Evolutionary conservation across 2,329 filamentous ascomycete genomes (phyloP), one percentile per base, ranked within the genome.

Genomic region (Nemania sp.): DNA sequence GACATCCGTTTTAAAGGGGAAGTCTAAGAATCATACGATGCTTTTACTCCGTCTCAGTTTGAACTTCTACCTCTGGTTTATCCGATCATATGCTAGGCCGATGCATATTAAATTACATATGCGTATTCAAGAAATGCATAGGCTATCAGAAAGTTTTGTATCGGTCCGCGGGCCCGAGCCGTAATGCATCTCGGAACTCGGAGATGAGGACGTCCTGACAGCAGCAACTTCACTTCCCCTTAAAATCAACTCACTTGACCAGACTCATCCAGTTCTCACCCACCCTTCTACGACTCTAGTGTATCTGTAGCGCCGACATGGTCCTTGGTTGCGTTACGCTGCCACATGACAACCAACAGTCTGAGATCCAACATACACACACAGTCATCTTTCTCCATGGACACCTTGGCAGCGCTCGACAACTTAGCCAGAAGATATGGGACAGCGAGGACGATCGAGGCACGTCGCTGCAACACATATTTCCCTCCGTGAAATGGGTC

Each of bases 401-500:
- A 12, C 74, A 74, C 20, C 72, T 73, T 26, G 72, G 73, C 61
- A 70, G 54, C 11, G 70, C 70, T 7, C 30, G 49, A n/a, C 62
- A 64, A 33, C 72, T 77, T 54, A 56, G 56, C 34, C 49, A 54
- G 14, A 66, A 69, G 1, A 62, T 77, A 2, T 41, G 57, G 9
- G 55, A 64, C 49, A 73, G 62, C 6, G 59, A 39, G 30, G 68
- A 72, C 52, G 70, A 72, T 0, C 56, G 52, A 5, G 54, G 60
- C n/a, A 66, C 56, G 14, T 69, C 66, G 3, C 71, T 80, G 1
- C 51, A 64, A 20, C 68, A 75, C 3, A 61, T 66, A 7, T 75
- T 79, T 30, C 77, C 78, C 4, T 70, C 72, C 5, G 70, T 79
- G 60, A 72, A 74, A 49, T 80, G 76, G 74, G 75, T 81, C 6